Base-by-base conservation (phyloP, 169 alveolate species). In the Plasmodium gaboni region DNA sequence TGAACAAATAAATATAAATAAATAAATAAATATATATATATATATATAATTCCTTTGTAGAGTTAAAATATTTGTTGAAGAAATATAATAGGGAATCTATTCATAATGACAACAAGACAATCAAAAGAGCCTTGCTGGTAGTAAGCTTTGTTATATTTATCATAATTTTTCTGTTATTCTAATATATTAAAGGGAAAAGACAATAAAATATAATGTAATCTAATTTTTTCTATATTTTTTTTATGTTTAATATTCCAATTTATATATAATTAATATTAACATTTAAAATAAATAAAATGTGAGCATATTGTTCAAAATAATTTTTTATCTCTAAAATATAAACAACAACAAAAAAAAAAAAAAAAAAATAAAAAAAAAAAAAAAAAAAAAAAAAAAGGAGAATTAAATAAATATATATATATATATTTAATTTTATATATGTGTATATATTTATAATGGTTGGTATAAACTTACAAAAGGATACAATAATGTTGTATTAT, bases 51-150 rank as follows among this genome's bases (percentile, higher is more conserved):
- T 42, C 48, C 42, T 64, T 70, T 64, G n/a, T 51, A 85, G 91
- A 50, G 50, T 64, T 85, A 63, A 85, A 85, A 57, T 13, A 44
- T 46, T 59, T 85, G 51, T 42, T 85, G 73, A 57, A 71, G 38
- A 85, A n/a, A 48, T 85, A 85, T 61, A 85, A 85, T 67, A 85
- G 70, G 46, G 91, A 85, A 32, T 28, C 91, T 3, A 69, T 85
- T 26, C 51, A 55, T 7, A 55, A 70, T n/a, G 91, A 85, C 74
- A 68, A 85, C 74, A 22, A 71, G 71, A 48, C 63, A 59, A 85
- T 70, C 26, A 85, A 85, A 46, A 70, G 44, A n/a, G 86, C 42
- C 53, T 61, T 85, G 51, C 26, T 85, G 55, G 26, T 71, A 22
- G 15, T 70, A 69, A 85, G 87, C 48, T 55, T 19, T 48, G 12